phyloP scores from a whole-genome alignment of 164 flowering plant species.

The Sedum album region DNA sequence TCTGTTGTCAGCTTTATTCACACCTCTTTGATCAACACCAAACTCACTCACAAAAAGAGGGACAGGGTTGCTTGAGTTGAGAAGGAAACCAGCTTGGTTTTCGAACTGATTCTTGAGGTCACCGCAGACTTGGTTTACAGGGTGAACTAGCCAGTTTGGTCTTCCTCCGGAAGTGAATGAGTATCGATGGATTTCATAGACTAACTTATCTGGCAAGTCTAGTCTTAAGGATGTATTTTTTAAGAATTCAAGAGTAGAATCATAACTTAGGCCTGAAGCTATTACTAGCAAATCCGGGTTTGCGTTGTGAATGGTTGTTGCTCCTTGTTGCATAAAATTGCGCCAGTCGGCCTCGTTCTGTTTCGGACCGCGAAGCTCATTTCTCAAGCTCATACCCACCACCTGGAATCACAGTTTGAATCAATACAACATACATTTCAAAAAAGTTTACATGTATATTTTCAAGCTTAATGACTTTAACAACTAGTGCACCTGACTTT shows the following conservation, averaged over 20 bases:
- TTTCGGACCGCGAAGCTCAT: not conserved
- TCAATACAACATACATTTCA: too few species aligned
- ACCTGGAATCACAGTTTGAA: not conserved
- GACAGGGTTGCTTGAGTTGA: not conserved
- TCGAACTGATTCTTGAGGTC: constrained; percentile 5
- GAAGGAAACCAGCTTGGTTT: constrained; percentile 21
- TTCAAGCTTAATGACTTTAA: not conserved
- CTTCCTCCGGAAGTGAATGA: constrained; percentile 16
- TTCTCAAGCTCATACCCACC: constrained; percentile 5
- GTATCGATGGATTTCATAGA: constrained; percentile 49
- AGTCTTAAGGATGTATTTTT: constrained; percentile 11
- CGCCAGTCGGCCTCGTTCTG: constrained; percentile 1
- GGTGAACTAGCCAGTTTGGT: constrained; percentile 18
- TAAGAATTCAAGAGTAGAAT: constrained; percentile 28
- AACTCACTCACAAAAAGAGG: constrained; percentile 19
- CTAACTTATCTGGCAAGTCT: constrained; percentile 25
- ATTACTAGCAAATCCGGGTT: constrained; percentile 40
- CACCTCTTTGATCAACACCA: constrained; percentile 13
- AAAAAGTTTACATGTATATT: too few species aligned
- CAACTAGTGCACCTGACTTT: constrained; percentile 24
- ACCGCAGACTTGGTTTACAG: constrained; percentile 14
- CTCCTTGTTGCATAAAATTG: constrained; percentile 9
- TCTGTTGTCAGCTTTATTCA: not conserved
- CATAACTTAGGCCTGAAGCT: constrained; percentile 34
- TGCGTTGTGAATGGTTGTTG: constrained; percentile 18